These are phyloP conservation scores for Chaetomium olivaceum DNA, from an alignment of 2,329 filamentous ascomycete genomes.

Conservation along the genomic window DNA sequence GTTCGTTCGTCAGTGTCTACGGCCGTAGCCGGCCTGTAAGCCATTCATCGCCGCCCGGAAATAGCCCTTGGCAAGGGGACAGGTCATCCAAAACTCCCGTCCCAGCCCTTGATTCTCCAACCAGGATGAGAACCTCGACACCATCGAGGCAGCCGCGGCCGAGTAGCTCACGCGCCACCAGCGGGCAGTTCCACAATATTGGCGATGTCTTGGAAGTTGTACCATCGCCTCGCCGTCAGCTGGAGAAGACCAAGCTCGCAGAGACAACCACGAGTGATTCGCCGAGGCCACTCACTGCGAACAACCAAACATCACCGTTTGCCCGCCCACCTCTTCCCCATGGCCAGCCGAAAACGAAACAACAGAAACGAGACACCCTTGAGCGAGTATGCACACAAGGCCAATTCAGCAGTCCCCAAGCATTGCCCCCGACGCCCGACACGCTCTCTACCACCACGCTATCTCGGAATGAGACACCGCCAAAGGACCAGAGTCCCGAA, in stretches of 20 bases:
- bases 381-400: conserved; percentile 53
- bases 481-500: conserved; percentile 36
- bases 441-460: conserved; percentile 60
- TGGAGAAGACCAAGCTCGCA: conserved; percentile 47
- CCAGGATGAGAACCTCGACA: conserved; percentile 23
- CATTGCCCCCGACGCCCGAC: conserved; percentile 59
- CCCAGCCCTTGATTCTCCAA: conserved; percentile 20
- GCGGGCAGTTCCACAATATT: conserved; percentile 47
- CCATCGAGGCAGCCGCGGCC: conserved; percentile 33
- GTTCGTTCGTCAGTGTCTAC: conserved; percentile 66
- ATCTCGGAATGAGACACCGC: conserved; percentile 50
- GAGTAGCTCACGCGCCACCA: conserved; percentile 38
- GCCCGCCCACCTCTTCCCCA: conserved; percentile 27
- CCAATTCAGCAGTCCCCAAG: conserved; percentile 43
- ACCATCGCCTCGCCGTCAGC: conserved; percentile 52
- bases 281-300: conserved; percentile 35
- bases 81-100: conserved; percentile 24
- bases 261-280: conserved; percentile 35
- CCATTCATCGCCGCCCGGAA: conserved; percentile 32
- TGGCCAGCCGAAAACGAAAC: conserved; percentile 39
- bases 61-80: conserved; percentile 29
- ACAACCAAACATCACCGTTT: conserved; percentile 31
- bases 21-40: conserved; percentile 45
- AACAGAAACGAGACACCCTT: conserved; percentile 52
- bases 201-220: conserved; percentile 47